Evolutionary conservation across 768 basidiomycete genomes (phyloP), one percentile per base, ranked within the genome.

Genomic region (Boletus huronensis): DNA sequence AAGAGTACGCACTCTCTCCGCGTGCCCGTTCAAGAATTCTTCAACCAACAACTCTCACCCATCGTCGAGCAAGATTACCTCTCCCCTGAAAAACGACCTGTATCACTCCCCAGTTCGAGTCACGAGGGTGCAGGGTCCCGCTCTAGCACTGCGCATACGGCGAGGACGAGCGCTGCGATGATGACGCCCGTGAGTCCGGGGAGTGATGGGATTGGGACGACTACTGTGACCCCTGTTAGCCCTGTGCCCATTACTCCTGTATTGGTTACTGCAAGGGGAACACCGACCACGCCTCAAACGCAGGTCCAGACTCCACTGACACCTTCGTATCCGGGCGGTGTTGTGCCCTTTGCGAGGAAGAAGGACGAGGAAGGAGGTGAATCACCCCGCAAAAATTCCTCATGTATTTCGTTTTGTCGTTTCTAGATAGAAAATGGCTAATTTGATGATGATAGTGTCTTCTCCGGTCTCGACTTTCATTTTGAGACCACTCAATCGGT

Each of bases 61-160:
- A 87, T 88, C 38, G 77, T 76, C 9, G 87, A 87, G 68, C 79
- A 79, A 58, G 82, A 85, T 50, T 85, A 85, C 61, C 64, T 82
- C 51, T 82, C 83, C 6, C 82, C 82, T 0, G 74, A 76, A 46
- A 72, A 70, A 54, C 70, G 72, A 32, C 70, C 73, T 48, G 68
- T 48, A 40, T 74, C 70, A 48, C 67, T 73, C 39, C 69, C 56
- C 14, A 67, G 56, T 49, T 70, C 58, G 5, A 66, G 63, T 50
- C 50, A 58, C 39, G 67, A 64, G 8, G 62, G 63, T 29, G 56
- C 48, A 40, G 72, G 68, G 26, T 61, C 65, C 14, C 62, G 63
- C 21, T 53, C 59, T n/a, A 64, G 62, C 34, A 62, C 53, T 23
- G 70, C 55, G 39, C 70, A 43, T 70, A 75, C 62, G 59, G 72